Evolutionary conservation across 345 rosid species (phyloP), one percentile per base, ranked within the genome.

Genomic region (Geranium brycei): DNA sequence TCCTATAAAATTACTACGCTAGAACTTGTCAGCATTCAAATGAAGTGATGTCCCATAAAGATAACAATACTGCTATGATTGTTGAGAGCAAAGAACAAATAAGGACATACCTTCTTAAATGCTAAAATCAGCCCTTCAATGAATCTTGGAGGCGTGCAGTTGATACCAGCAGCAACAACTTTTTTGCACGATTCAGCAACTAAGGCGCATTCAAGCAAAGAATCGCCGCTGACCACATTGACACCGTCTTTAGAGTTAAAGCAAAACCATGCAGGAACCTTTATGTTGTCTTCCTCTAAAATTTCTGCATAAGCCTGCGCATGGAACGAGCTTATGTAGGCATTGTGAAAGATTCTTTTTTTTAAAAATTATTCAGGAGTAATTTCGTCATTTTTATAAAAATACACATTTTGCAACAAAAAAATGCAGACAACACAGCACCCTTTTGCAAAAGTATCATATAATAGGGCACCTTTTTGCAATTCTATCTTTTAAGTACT

Each of bases 261-360:
- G 3, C 90, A 80, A 65, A 91, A 83, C 97, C 97, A 91, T n/a
- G 96, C 90, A 6, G 95, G 96, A 57, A 75, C 75, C 18, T 78
- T 56, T 17, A 83, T 70, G 61, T 56, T 81, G 75, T 83, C 88
- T 69, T 91, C 96, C 57, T 78, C 82, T 57, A 91, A 91, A 84
- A 88, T 90, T 80, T 91, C 95, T 12, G 78, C 78, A 67, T 77
- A 91, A 31, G 97, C 97, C 97, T 91, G 66, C 41, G 14, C 47
- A 47, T 47, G 53, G 17, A 17, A 51, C 15, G 11, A 47, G 53
- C 53, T 6, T 6, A 47, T 6, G 53, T 7, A 11, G 53, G 13
- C 10, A 47, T 47, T 13, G 11, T 47, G 3, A 13, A 47, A 47
- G 53, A 47, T 13, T 35, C 41, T 35, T 35, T 35, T 23, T 23